Evolutionary conservation across 2,329 filamentous ascomycete genomes (phyloP), one percentile per base, ranked within the genome.

Genomic region (Scorias spongiosa): DNA sequence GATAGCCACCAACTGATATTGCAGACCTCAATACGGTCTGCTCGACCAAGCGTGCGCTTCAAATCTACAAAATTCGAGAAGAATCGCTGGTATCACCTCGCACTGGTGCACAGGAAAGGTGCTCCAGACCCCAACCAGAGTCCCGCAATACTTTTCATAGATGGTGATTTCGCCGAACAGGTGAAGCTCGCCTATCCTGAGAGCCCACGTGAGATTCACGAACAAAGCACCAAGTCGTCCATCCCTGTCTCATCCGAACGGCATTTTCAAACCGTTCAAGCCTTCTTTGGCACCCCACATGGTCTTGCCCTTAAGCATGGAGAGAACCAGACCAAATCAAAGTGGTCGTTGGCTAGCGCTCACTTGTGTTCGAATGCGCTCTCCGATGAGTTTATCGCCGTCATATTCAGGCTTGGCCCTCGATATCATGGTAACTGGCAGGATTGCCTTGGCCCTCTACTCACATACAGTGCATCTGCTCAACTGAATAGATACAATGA

Each of bases 391-490:
- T 75, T 93, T 47, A 71, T 98, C 44, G 81, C 89, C 10, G 91
- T 98, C 0, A 85, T 94, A 55, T 85, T 82, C 58, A 84, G 88
- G 41, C 78, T 98, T 14, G 89, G 91, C 0, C 83, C 87, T 18
- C 78, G 86, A 40, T 98, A 98, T 54, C 81, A 86, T 57, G 91
- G 91, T 12, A 98, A 98, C 58, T 94, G 93, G 54, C 91, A 98
- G 63, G 91, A 98, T 57, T 91, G 86, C 53, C 72, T 98, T 11
- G 91, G 93, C 5, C 89, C 87, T 1, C 93, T 98, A 56, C 87
- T 96, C 58, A 98, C 93, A 0, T 98, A 98, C 58, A 79, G 84
- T 54, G 89, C 91, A 6, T 96, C 91, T 1, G 89, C 91, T 7
- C 80, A 84, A 43, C 68, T 98, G 34, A 91, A 93, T 46, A 72